Conservation (phyloP, 129 eudicot species). For the Saussurea involucrata region DNA sequence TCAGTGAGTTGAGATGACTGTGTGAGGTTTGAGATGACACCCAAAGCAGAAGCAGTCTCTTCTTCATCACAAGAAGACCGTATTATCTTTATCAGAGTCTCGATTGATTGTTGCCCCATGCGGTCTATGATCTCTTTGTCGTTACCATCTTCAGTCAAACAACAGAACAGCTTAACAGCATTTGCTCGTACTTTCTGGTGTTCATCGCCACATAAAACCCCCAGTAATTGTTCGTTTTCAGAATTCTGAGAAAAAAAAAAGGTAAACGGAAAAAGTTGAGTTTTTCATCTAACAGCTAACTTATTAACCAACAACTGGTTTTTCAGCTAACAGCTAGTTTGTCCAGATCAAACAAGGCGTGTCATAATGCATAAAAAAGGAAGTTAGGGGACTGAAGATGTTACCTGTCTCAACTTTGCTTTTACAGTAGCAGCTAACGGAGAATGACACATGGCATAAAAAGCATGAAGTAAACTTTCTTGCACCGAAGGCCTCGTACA, state of each 20-base stretch:
- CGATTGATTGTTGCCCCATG: constrained; percentile 30
- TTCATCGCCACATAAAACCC: constrained; percentile 43
- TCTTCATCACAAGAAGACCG: constrained; percentile 38
- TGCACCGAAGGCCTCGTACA: constrained; percentile 40
- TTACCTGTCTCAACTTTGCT: constrained; percentile 54
- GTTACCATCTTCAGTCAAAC: constrained; percentile 53
- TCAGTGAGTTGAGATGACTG: constrained; percentile 39
- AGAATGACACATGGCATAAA: constrained; percentile 58
- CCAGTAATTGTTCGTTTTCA: constrained; percentile 34
- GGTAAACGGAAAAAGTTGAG: not conserved
- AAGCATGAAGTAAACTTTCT: constrained; percentile 47
- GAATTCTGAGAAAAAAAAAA: constrained; percentile 41
- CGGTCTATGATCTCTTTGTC: constrained; percentile 40
- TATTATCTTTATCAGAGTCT: constrained; percentile 41
- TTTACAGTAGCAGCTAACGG: constrained; percentile 45
- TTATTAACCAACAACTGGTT: not conserved
- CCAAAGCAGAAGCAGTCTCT: constrained; percentile 59
- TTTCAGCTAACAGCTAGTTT: not conserved
- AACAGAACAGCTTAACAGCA: constrained; percentile 51
- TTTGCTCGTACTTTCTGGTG: constrained; percentile 41
- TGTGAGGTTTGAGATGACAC: constrained; percentile 51
- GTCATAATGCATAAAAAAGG: not conserved
- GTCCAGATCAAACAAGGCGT: not conserved
- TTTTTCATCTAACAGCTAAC: no score
- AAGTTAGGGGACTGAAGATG: not conserved